These are phyloP conservation scores for Sugiyamaella xylanicola DNA, from an alignment of 1,139 yeast species.

Conservation along the genomic window DNA sequence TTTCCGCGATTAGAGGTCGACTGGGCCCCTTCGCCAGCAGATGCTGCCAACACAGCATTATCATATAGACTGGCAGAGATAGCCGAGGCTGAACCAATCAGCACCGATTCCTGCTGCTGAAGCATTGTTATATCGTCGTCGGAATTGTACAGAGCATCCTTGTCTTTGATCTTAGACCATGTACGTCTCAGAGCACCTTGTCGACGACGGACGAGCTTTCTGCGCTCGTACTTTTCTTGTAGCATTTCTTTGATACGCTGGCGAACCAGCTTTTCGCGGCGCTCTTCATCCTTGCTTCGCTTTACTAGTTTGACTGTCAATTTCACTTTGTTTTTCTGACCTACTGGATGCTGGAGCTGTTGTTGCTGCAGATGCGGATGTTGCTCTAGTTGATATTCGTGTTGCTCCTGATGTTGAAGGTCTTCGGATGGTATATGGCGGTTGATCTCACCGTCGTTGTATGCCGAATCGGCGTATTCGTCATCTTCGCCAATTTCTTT, in stretches of 20 bases:
- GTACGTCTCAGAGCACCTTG: conserved; percentile 36
- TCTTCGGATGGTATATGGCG: neutral
- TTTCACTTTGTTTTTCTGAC: conserved; percentile 14
- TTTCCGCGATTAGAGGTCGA: neutral
- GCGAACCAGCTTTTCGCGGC: conserved; percentile 26
- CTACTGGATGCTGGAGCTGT: neutral
- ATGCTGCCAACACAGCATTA: neutral
- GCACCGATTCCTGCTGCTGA: conserved; percentile 13
- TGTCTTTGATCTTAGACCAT: conserved; percentile 37
- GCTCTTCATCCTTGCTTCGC: conserved; percentile 16
- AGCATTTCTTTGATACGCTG: conserved; percentile 30
- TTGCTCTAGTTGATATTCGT: no score
- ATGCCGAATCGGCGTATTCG: conserved; percentile 12
- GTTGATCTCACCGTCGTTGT: no score
- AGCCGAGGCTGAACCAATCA: conserved; percentile 15
- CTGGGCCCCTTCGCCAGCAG: neutral
- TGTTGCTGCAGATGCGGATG: neutral
- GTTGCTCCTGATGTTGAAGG: no score
- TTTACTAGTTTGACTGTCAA: conserved; percentile 13
- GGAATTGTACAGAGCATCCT: conserved; percentile 41
- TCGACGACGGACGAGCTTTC: conserved; percentile 28
- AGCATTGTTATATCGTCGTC: conserved; percentile 34
- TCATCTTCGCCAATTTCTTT: conserved; percentile 17
- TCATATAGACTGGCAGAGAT: neutral
- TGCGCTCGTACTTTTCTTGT: conserved; percentile 31